Percentiles rank a stretch among this genome's conserved stretches.
Conservation (phyloP, 192 early-diverging fungal species). For the Pilobolus umbonatus region DNA sequence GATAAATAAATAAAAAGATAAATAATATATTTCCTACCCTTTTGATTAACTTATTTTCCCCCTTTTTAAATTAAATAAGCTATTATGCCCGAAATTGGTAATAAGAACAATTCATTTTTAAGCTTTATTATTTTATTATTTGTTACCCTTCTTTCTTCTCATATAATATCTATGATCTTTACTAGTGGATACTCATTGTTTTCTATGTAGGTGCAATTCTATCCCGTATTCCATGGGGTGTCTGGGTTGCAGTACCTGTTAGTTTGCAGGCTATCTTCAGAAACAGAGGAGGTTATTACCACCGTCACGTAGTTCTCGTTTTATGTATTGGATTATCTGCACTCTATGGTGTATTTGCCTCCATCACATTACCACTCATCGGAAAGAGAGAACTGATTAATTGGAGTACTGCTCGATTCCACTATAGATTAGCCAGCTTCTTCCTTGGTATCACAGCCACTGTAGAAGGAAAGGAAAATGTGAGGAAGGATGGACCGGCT, state of each 20-base stretch:
- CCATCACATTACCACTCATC: slow-evolving; percentile 48
- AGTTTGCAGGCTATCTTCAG: slow-evolving; percentile 14
- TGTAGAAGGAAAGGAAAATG: slow-evolving; percentile 56
- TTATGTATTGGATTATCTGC: neutral
- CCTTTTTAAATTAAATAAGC: too few relatives aligned
- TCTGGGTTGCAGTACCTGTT: slow-evolving; percentile 10
- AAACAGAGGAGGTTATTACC: slow-evolving; percentile 11
- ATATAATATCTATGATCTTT: too few relatives aligned
- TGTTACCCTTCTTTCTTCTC: too few relatives aligned
- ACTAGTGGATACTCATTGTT: too few relatives aligned
- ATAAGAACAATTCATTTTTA: too few relatives aligned
- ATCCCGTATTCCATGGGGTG: neutral
- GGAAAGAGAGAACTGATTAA: slow-evolving; percentile 56
- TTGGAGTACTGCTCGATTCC: slow-evolving; percentile 53
- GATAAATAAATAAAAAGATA: too few relatives aligned
- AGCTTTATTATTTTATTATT: too few relatives aligned
- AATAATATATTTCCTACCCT: too few relatives aligned
- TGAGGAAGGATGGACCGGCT: slow-evolving; percentile 47
- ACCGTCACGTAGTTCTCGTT: slow-evolving; percentile 1
- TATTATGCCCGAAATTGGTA: too few relatives aligned
- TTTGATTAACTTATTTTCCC: too few relatives aligned
- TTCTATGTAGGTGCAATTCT: too few relatives aligned
- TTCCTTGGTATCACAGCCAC: slow-evolving; percentile 56
- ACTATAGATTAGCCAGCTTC: slow-evolving; percentile 44
- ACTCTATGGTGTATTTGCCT: slow-evolving; percentile 7